Conservation (phyloP, 768 basidiomycete species). For the Lactarius deliciosus region DNA sequence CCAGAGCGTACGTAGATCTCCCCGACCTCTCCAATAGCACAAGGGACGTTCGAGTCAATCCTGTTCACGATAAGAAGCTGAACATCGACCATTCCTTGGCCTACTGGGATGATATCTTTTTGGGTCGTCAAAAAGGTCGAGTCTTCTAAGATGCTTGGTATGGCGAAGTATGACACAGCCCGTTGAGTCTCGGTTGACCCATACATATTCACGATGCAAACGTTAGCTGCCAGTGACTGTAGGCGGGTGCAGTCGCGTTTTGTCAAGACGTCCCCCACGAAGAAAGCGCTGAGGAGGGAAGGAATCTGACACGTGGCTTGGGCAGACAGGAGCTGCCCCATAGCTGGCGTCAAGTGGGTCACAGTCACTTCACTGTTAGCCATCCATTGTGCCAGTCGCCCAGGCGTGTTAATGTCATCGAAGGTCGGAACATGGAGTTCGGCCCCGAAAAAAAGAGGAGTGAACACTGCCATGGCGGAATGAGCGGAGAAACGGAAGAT, state of each 20-base stretch:
- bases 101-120: slow-evolving; percentile 98
- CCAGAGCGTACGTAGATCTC: slow-evolving; percentile 98
- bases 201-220: slow-evolving; percentile 98
- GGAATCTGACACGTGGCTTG: slow-evolving; percentile 82
- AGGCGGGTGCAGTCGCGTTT: slow-evolving; percentile 96
- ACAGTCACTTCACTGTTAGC: slow-evolving; percentile 84
- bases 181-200: slow-evolving; percentile 99
- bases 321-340: slow-evolving; percentile 97
- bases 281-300: slow-evolving; percentile 87
- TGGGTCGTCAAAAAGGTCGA: slow-evolving; percentile 89
- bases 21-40: slow-evolving; percentile 94
- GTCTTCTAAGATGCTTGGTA: slow-evolving; percentile 81
- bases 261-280: slow-evolving; percentile 98
- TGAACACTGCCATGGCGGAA: slow-evolving; percentile 70
- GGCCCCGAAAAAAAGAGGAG: slow-evolving; percentile 96
- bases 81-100: slow-evolving; percentile 96
- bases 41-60: slow-evolving; percentile 76
- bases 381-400: slow-evolving; percentile 98
- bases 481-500: slow-evolving; percentile 10
- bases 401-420: slow-evolving; percentile 96
- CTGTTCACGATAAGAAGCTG: slow-evolving; percentile 96
- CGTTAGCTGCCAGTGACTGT: slow-evolving; percentile 89
- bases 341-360: slow-evolving; percentile 98
- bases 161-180: slow-evolving; percentile 94
- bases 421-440: slow-evolving; percentile 93